These are phyloP conservation scores for Gentiana macrophylla DNA, from an alignment of 257 asterid species.

Conservation along the genomic window DNA sequence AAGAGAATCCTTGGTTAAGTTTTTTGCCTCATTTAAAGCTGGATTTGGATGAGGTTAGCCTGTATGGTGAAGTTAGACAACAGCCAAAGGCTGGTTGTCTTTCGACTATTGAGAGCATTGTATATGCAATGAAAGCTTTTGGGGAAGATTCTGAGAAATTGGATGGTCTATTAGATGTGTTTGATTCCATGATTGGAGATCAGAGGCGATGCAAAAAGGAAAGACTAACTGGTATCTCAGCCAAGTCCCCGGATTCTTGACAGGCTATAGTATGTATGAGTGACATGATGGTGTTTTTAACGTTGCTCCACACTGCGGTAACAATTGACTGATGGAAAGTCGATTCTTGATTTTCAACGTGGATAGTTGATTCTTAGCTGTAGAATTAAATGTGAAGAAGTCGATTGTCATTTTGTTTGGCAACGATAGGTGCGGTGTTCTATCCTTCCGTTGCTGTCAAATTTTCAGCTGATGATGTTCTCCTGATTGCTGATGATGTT, in stretches of 20 bases:
- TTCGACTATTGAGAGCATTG: constrained; percentile 94
- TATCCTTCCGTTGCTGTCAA: too few relatives aligned
- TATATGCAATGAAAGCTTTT: constrained; percentile 64
- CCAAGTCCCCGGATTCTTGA: constrained; percentile 8
- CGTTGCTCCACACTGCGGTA: too few relatives aligned
- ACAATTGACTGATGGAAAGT: too few relatives aligned
- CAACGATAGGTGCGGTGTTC: too few relatives aligned
- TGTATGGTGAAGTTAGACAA: constrained; percentile 79
- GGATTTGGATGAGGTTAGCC: constrained; percentile 46
- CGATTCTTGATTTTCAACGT: too few relatives aligned
- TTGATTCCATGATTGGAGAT: constrained; percentile 80
- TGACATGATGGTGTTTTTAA: too few relatives aligned
- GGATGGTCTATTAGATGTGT: constrained; percentile 61
- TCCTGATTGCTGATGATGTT: too few relatives aligned
- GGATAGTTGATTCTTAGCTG: too few relatives aligned
- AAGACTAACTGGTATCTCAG: constrained; percentile 34
- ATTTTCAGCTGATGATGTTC: too few relatives aligned
- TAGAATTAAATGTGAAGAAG: too few relatives aligned
- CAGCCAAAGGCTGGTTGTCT: constrained; percentile 76
- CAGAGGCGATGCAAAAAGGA: constrained; percentile 67
- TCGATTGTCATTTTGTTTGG: too few relatives aligned
- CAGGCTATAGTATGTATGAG: too few relatives aligned
- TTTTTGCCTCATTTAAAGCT: constrained; percentile 65
- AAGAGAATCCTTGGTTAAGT: constrained; percentile 85
- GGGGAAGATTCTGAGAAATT: constrained; percentile 50